Evolutionary conservation across 345 rosid genomes (phyloP), one percentile per base, ranked within the genome.

Genomic region (Turnera subulata): DNA sequence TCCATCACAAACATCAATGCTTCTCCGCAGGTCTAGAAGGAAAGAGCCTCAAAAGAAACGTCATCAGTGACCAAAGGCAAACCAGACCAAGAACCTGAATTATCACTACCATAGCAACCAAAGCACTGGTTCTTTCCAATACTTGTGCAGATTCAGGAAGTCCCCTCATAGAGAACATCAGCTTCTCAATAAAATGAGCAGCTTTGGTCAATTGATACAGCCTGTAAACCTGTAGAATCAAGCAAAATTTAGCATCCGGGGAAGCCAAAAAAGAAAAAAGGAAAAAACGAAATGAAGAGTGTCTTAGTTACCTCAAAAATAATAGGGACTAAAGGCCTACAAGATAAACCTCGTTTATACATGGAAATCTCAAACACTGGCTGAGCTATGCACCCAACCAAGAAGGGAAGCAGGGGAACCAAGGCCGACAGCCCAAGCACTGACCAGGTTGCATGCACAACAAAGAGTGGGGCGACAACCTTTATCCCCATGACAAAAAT

Each of bases 11-110:
- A 38, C 5, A 52, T 78, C 60, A 85, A 68, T 85, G 85, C 65
- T 84, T 84, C 76, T 85, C 90, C 23, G 87, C 95, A 33, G 90
- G 92, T 75, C 89, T 86, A 17, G 92, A 88, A 64, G 95, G 96
- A 46, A 88, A 88, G 17, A 88, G 87, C 68, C 96, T 80, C 73
- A 78, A 59, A 46, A 88, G 89, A 59, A 88, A 84, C 19, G 98
- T 84, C 57, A 84, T 40, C 52, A 88, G 62, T 26, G 92, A 82
- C 98, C 96, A 91, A 24, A 91, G 92, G 79, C 95, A 85, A 53
- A 82, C 17, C 54, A 91, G 72, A 15, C 88, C 95, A 50, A 86
- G 80, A 54, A 81, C 46, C 62, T 84, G 95, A 76, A 91, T 77
- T 40, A 79, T 77, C 57, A 77, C 84, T 5, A 85, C 73, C 86